phyloP scores from a whole-genome alignment of 2,329 filamentous ascomycete species.

The Septoria petroselini region DNA sequence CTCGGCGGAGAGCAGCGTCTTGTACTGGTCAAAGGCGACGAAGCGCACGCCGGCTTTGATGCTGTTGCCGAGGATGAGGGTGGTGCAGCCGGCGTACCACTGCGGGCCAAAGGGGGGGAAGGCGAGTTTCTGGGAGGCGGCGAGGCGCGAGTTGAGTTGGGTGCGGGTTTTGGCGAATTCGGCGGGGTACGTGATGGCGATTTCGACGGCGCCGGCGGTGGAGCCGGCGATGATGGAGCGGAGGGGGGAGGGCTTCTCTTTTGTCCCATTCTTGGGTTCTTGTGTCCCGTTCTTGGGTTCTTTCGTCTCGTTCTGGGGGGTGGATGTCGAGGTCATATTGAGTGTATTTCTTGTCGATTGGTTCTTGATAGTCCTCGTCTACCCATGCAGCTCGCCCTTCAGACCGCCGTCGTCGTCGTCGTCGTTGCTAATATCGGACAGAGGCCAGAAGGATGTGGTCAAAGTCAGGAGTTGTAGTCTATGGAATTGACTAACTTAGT shows the following conservation, averaged over 20 bases:
- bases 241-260: conserved; percentile 66
- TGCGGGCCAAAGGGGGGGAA: conserved; percentile 91
- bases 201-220: conserved; percentile 91
- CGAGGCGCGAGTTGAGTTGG: conserved; percentile 82
- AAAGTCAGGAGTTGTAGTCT: neutral
- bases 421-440: too few species aligned
- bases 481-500: neutral
- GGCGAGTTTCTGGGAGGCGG: conserved; percentile 80
- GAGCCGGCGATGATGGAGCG: conserved; percentile 90
- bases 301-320: too few species aligned
- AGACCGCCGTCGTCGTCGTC: too few species aligned
- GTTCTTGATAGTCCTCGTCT: too few species aligned
- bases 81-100: conserved; percentile 98
- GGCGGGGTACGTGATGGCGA: conserved; percentile 90
- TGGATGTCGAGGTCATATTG: too few species aligned
- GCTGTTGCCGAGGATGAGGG: conserved; percentile 92
- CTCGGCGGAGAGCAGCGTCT: conserved; percentile 73
- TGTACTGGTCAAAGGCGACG: conserved; percentile 95
- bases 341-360: too few species aligned
- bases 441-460: too few species aligned
- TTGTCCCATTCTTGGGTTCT: conserved; percentile 29
- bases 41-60: conserved; percentile 95
- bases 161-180: conserved; percentile 96
- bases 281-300: conserved; percentile 27
- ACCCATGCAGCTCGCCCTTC: too few species aligned